A percentile compares a stretch with the other conserved stretches of the same genome.
Conservation (phyloP, 495 filamentous ascomycete genomes). For the Penicillium macrosclerotiorum region DNA sequence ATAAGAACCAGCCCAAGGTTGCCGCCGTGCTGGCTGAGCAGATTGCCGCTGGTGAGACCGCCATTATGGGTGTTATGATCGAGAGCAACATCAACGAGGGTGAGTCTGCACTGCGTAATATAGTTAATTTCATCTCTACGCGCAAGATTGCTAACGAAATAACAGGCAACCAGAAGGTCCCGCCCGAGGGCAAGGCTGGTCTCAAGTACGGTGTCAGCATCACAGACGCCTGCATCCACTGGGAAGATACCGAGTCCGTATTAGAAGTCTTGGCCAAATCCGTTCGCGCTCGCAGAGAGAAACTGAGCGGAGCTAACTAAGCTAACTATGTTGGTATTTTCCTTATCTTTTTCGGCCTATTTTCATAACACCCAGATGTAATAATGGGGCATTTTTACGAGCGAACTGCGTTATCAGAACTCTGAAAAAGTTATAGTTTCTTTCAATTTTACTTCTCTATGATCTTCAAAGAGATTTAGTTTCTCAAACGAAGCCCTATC, state of each 20-base stretch:
- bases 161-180: conserved; percentile 86
- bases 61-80: conserved; percentile 98
- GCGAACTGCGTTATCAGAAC: conserved; percentile 9
- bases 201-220: conserved; percentile 96
- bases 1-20: conserved; percentile 96
- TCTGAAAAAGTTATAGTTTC: conserved; percentile 16
- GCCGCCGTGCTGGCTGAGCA: conserved; percentile 79
- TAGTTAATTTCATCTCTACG: background rate
- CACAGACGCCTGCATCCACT: conserved; percentile 95
- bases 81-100: conserved; percentile 96
- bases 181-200: conserved; percentile 79
- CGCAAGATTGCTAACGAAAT: conserved; percentile 1
- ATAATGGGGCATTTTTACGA: conserved; percentile 12
- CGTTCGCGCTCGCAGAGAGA: conserved; percentile 55
- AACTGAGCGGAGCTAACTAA: conserved; percentile 30
- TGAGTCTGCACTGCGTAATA: conserved; percentile 25
- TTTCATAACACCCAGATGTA: conserved; percentile 13
- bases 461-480: too few relatives aligned
- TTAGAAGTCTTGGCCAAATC: conserved; percentile 78
- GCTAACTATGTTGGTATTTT: background rate
- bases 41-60: conserved; percentile 76
- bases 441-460: conserved; percentile 3
- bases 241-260: conserved; percentile 85
- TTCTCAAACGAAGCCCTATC: background rate
- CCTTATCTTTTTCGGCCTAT: conserved; percentile 5